Base-by-base conservation (phyloP, 805 yeast genomes). In the Wickerhamiella qilinensis region DNA sequence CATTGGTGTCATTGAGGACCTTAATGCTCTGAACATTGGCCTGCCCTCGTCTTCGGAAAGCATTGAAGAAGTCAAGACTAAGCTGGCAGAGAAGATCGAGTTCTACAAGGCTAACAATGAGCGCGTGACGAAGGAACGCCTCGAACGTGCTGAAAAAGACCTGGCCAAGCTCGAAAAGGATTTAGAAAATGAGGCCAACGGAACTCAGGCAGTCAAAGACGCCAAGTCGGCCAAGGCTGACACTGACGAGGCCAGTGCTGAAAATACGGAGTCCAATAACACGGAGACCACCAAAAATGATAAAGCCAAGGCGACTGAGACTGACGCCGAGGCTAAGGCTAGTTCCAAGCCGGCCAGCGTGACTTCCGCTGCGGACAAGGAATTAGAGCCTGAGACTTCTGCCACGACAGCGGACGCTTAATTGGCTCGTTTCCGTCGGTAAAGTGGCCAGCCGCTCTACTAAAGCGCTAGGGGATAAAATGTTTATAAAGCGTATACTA, bases 31-130 rank as follows among this genome's bases (percentile, higher is more conserved):
- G 54, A 74, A 75, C 40, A 70, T 88, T 46, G 66, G 79, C 35
- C 71, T 86, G 45, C 98, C 98, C 56, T 67, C 77, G 43, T 69
- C 75, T 50, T 63, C 71, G 46, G 91, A 76, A 15, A 88, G 81
- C 39, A 75, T 78, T 47, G 67, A 77, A 24, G 60, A 61, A 33
- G 73, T 88, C 45, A 59, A 81, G 52, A 73, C 66, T 38, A 65
- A 73, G 47, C 73, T 88, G 60, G 73, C 75, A 66, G 70, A 67
- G 50, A 85, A 91, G 59, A 71, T 82, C 54, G 65, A 63, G 41
- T 74, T 74, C 46, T 80, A 72, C 63, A 64, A 69, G 58, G 66
- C 68, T 36, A 75, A 75, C 61, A 93, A 84, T 65, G 86, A 77
- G 43, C 81, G 75, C 41, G 81, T 76, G 54, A 83, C 96, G 43